A percentile compares a stretch with the other conserved stretches of the same genome.
Conservation (phyloP, 2,329 filamentous ascomycete genomes). For the Penicillium sp. region DNA sequence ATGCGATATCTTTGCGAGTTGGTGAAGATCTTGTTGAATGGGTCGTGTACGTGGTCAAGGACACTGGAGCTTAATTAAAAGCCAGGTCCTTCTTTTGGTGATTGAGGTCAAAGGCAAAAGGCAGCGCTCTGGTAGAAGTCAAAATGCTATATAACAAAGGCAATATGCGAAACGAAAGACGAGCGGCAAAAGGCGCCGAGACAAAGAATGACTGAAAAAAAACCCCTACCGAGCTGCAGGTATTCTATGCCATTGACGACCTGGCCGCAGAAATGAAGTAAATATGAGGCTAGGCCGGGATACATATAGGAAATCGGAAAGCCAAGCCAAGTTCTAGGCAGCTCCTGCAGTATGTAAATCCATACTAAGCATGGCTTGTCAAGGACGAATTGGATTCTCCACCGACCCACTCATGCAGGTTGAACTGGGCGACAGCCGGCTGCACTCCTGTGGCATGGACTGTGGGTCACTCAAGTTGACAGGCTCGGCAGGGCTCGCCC, state of each 20-base stretch:
- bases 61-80: neutral
- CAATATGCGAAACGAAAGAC: slow-evolving; percentile 27
- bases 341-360: slow-evolving; percentile 26
- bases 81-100: neutral
- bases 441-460: slow-evolving; percentile 22
- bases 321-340: slow-evolving; percentile 14
- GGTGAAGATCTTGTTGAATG: slow-evolving; percentile 5
- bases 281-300: slow-evolving; percentile 8
- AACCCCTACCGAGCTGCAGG: slow-evolving; percentile 12
- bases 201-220: slow-evolving; percentile 18
- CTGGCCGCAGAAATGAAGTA: slow-evolving; percentile 10
- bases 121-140: slow-evolving; percentile 14
- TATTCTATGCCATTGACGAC: slow-evolving; percentile 31
- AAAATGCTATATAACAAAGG: slow-evolving; percentile 23
- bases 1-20: neutral
- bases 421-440: slow-evolving; percentile 20
- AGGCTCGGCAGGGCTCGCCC: slow-evolving; percentile 15
- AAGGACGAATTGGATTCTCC: slow-evolving; percentile 15
- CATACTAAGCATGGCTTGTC: slow-evolving; percentile 22
- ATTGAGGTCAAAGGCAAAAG: slow-evolving; percentile 9
- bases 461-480: slow-evolving; percentile 14
- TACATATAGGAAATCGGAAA: slow-evolving; percentile 21
- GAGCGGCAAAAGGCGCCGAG: slow-evolving; percentile 12
- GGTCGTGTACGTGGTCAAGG: neutral
- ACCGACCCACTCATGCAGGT: slow-evolving; percentile 24